Base-by-base conservation (phyloP, 306 rosid species). In the Trifolium dubium region DNA sequence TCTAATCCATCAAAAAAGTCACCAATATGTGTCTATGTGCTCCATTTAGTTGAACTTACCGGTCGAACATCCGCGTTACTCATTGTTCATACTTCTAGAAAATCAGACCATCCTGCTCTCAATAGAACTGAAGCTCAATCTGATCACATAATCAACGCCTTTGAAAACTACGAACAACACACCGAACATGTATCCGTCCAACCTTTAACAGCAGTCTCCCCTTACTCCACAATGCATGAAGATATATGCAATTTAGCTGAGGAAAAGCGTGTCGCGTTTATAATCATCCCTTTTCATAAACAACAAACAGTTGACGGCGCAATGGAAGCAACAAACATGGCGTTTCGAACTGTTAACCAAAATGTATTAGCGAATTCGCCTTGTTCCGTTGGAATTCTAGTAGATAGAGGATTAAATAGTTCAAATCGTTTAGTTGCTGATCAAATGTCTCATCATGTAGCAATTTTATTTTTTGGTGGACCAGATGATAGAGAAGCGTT, bases 211-310 rank as follows among this genome's bases (percentile, higher is more conserved):
- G 92, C 92, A 30, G 64, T 94, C 23, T 94, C 99, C 10, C 96
- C 99, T 1, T 92, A 89, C 83, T 86, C 96, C 17, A 92, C 96
- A 4, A 94, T 94, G 97, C 96, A 92, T 28, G 97, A 92, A 71
- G 97, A 89, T 71, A 81, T 94, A 18, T 83, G 95, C 86, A 82
- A 74, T 61, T 55, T 94, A 75, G 96, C 97, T 0, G 92, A 88
- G n/a, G 96, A 92, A 64, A 92, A 94, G 65, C 89, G 96, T 0
- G 97, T 86, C 1, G 89, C 96, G 32, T 83, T 92, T 66, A 60
- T 94, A 14, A 83, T 94, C 77, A 60, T 94, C 41, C 97, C 97
- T 47, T 92, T 94, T 64, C 99, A 94, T 39, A 94, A 94, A 64
- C 95, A 88, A 35, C 96, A 85, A 51, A 87, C 97, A 0, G 88